Evolutionary conservation across 208 protist genomes (phyloP).

Genomic region (Acanthamoeba castellanii): DNA sequence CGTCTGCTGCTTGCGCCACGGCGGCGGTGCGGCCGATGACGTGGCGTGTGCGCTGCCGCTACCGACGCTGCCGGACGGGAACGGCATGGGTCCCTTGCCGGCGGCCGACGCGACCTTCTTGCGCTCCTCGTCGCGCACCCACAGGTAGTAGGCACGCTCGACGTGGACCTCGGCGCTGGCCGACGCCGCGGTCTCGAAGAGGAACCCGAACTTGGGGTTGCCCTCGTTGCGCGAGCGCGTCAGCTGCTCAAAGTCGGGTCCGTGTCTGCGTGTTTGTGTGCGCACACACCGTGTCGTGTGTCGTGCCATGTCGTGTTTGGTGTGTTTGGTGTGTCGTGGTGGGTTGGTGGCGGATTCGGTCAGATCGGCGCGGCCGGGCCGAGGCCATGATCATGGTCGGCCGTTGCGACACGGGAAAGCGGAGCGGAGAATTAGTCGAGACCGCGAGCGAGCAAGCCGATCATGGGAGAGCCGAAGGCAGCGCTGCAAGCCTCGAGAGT

Average conservation of each 20-base stretch:
- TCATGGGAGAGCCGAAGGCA: no score
- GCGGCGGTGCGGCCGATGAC: not conserved
- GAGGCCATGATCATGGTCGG: no score
- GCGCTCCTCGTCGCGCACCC: constrained; percentile 2
- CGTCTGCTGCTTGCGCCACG: not conserved
- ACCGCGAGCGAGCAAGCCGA: no score
- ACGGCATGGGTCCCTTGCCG: not conserved
- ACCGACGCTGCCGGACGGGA: not conserved
- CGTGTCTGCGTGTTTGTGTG: not conserved
- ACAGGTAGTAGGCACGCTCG: constrained; percentile 22
- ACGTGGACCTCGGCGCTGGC: not conserved
- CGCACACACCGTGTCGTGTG: no score
- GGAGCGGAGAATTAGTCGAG: no score
- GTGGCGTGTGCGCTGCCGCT: not conserved
- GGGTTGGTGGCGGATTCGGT: no score
- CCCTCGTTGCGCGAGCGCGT: constrained; percentile 46
- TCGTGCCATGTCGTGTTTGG: not conserved
- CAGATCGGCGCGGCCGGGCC: no score
- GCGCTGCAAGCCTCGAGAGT: no score
- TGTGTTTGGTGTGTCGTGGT: no score
- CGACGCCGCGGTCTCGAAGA: not conserved
- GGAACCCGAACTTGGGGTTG: constrained; percentile 41
- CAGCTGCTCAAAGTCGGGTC: constrained; percentile 47
- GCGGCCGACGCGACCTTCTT: not conserved
- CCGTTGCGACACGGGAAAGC: no score